Base-by-base conservation (phyloP, 805 yeast species). In the Pichia occidentalis region DNA sequence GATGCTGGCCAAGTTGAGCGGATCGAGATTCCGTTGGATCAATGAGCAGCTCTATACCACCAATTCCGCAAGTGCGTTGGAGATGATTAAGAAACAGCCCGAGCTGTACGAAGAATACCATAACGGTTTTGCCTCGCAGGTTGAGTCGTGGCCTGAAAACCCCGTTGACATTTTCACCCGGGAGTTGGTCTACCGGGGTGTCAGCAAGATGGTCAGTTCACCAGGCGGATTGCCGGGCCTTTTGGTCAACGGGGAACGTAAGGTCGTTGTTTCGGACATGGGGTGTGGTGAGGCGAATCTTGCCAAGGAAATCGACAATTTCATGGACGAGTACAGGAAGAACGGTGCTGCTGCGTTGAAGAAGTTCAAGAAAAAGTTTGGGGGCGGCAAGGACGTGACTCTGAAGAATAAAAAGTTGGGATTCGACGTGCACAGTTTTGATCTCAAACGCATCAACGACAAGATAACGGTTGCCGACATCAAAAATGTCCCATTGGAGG, bases 201-300 rank as follows among this genome's bases (percentile, higher is more conserved):
- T 67, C 10, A 80, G 71, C 52, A 78, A 80, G n/a, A 49, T 49
- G 40, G 76, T 87, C 4, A 85, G 82, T 59, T 95, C 97, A 1
- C 97, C 97, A 4, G 97, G 97, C 47, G 97, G 97, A 3, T 69
- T 88, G 39, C 96, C 96, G 1, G 94, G 92, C 14, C 56, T 77
- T 26, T 59, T 56, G 7, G 59, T 63, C n/a, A 61, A 61, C 34
- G 43, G 44, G 7, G 28, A 39, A 4, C 76, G 75, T 39, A 70
- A 71, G 42, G 77, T 90, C 25, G 86, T 83, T 3, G 73, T 92
- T 42, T 97, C 97, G 0, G 98, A 92, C 63, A 90, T 92, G 97
- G 99, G 98, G 9, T 92, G 98, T 60, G 99, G 98, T 39, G 98
- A 92, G 60, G 98, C 97, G 0, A 83, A 84, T 51, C 70, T 92